A percentile compares a stretch with the other conserved stretches of the same genome.
Evolutionary conservation across 2,329 filamentous ascomycete genomes (phyloP).

Genomic region (Pestalotiopsis sp.): DNA sequence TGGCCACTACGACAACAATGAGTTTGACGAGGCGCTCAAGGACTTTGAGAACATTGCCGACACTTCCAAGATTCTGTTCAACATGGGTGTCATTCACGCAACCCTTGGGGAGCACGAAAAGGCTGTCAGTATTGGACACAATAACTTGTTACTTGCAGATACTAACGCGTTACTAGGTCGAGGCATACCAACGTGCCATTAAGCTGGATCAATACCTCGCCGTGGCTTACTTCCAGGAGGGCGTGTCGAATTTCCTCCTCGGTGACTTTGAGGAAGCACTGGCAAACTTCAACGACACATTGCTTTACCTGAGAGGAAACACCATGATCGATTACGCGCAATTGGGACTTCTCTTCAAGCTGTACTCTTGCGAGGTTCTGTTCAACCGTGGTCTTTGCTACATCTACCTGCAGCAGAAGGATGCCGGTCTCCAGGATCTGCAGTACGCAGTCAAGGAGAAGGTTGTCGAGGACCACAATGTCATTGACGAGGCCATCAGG

Average conservation of each 20-base stretch:
- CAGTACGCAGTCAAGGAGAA: constrained; percentile 93
- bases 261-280: constrained; percentile 97
- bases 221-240: constrained; percentile 97
- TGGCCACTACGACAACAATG: constrained; percentile 91
- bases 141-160: neutral
- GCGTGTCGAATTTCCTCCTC: constrained; percentile 95
- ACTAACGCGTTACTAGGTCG: constrained; percentile 62
- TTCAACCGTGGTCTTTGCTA: constrained; percentile 98
- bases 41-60: constrained; percentile 88
- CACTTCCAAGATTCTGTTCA: constrained; percentile 98
- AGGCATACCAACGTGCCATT: constrained; percentile 92
- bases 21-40: constrained; percentile 86
- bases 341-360: constrained; percentile 89
- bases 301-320: constrained; percentile 92
- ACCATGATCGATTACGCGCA: constrained; percentile 98
- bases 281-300: constrained; percentile 97
- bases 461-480: constrained; percentile 92
- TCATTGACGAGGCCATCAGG: constrained; percentile 94
- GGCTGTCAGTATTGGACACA: constrained; percentile 66
- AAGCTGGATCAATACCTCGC: constrained; percentile 92
- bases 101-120: constrained; percentile 94
- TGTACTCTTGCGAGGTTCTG: constrained; percentile 95
- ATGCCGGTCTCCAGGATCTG: constrained; percentile 88
- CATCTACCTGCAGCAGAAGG: constrained; percentile 92
- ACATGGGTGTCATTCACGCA: constrained; percentile 96